Base-by-base conservation (phyloP, 805 yeast genomes). In the Grigorovia transvaalensis region DNA sequence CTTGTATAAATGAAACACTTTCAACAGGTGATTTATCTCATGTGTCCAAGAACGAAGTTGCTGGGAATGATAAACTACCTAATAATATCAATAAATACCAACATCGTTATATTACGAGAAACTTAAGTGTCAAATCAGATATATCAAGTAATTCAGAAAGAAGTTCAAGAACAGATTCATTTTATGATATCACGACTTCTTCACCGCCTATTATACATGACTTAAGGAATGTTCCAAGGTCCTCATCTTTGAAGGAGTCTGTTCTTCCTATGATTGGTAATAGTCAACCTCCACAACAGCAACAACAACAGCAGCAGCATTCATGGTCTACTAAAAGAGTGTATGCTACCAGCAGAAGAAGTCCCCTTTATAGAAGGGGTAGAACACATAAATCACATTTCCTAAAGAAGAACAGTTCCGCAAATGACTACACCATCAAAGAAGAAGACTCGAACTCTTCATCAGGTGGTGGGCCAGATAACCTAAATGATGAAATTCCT, bases 111-210 rank as follows among this genome's bases (percentile, higher is more conserved):
- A 57, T 69, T 0, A 59, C 69, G 47, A 61, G 75, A 50, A 67
- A 70, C 18, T 49, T 64, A 49, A 70, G 74, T 49, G 52, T 70
- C 15, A 62, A 69, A 42, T 71, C 74, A 0, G 69, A 69, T 35
- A 64, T 70, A 19, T 71, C 75, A 1, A 69, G 72, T 51, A 57
- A 66, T 0, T 70, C 74, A 8, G 75, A 72, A 43, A 57, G 65
- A 47, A 70, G 74, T 41, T 71, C 75, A 1, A 60, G 71, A 40
- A 64, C 70, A 20, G 72, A 67, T 44, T 72, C 76, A 4, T 61
- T 71, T 40, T 71, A 71, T 51, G 76, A 72, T 53, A 61, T 67
- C 7, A 67, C 73, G 1, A 65, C 71, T 0, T 60, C 71, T 1
- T 60, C 68, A 8, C 54, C 64, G 17, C 61, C 66, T 4, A 51